These are phyloP conservation scores for Haematococcus lacustris DNA, from an alignment of 139 green algal species.

Conservation along the genomic window DNA sequence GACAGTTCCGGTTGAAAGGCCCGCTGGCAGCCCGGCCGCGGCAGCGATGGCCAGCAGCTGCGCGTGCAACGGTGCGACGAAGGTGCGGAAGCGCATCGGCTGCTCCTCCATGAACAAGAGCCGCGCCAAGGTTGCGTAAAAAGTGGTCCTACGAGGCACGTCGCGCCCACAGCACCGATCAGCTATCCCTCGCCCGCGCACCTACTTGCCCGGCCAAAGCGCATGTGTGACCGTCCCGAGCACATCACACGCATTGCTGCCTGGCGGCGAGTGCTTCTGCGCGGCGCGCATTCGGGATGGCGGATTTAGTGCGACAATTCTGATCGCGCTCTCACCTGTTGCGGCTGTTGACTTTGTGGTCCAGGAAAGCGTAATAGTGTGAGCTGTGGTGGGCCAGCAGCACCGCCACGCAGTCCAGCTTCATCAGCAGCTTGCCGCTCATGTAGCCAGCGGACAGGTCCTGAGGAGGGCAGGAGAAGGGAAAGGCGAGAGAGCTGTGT, in stretches of 20 bases:
- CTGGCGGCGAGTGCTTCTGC: too few relatives aligned
- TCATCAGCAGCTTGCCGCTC: slow-evolving; percentile 93
- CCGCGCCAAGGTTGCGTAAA: slow-evolving; percentile 86
- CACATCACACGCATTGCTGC: too few relatives aligned
- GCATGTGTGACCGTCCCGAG: too few relatives aligned
- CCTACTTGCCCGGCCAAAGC: too few relatives aligned
- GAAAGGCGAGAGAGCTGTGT: background rate
- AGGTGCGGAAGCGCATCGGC: slow-evolving; percentile 78
- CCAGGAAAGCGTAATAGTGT: slow-evolving; percentile 80
- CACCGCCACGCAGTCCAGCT: slow-evolving; percentile 81
- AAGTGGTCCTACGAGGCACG: slow-evolving; percentile 60
- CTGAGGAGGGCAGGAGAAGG: slow-evolving; percentile 25
- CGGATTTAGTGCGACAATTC: too few relatives aligned
- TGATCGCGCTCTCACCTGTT: slow-evolving; percentile 31
- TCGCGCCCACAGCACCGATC: too few relatives aligned
- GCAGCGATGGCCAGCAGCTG: too few relatives aligned
- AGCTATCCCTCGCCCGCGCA: too few relatives aligned
- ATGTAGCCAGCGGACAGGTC: slow-evolving; percentile 93
- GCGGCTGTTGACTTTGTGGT: slow-evolving; percentile 68
- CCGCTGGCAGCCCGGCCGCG: too few relatives aligned
- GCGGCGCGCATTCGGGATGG: too few relatives aligned
- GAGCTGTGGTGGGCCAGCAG: slow-evolving; percentile 81
- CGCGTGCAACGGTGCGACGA: slow-evolving; percentile 89
- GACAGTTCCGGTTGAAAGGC: too few relatives aligned
- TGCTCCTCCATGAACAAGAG: slow-evolving; percentile 97